These are phyloP conservation scores for Setaria viridis DNA, from an alignment of 202 grass and related monocot species.

Conservation along the genomic window DNA sequence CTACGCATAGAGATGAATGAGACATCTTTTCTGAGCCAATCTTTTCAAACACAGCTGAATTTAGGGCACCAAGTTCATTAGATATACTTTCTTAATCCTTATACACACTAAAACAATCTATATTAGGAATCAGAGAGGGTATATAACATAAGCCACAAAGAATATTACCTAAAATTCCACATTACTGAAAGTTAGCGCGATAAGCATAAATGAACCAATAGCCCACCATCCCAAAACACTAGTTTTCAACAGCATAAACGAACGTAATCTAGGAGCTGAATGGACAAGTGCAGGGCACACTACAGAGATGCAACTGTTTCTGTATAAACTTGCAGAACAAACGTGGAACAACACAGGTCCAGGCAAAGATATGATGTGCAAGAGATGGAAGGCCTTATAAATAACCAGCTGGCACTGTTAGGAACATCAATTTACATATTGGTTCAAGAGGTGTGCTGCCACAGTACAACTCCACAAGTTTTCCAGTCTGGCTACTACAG, in stretches of 20 bases:
- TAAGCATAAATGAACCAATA: not conserved
- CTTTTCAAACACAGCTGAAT: not conserved
- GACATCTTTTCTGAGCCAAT: not conserved
- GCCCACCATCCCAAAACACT: not conserved
- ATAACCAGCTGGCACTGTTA: not conserved
- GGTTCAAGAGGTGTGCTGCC: conserved; percentile 11
- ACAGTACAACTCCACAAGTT: not conserved
- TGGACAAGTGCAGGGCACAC: not conserved
- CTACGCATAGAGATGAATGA: no score
- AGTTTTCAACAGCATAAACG: not conserved
- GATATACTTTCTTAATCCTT: not conserved
- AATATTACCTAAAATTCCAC: not conserved
- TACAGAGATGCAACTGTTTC: not conserved
- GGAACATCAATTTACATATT: conserved; percentile 12
- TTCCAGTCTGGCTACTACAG: not conserved
- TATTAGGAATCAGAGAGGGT: not conserved
- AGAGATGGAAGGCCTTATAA: not conserved
- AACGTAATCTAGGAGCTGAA: not conserved
- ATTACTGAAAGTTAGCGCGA: not conserved
- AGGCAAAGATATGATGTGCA: not conserved
- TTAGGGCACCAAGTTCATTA: not conserved
- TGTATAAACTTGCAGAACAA: conserved; percentile 1
- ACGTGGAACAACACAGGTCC: conserved; percentile 19
- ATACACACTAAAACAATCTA: not conserved
- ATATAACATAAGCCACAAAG: not conserved